phyloP scores from a whole-genome alignment of 2,329 filamentous ascomycete genomes.

The Penicillium griseofulvum region DNA sequence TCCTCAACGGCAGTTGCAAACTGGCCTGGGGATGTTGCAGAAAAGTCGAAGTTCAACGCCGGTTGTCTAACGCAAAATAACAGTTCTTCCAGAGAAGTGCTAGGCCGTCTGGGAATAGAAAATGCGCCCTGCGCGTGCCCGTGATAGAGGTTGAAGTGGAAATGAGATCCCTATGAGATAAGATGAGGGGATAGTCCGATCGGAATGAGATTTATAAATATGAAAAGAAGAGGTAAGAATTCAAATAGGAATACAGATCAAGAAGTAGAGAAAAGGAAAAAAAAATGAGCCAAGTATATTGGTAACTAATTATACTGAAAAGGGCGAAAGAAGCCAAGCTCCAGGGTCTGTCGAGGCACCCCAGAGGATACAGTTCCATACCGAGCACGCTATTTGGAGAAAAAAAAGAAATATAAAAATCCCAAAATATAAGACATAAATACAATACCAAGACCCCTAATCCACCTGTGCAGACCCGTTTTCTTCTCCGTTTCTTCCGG shows the following conservation, averaged over 20 bases:
- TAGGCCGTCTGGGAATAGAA: neutral
- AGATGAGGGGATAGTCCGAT: neutral
- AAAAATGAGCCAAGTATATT: constrained; percentile 6
- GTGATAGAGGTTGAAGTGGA: neutral
- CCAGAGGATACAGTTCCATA: constrained; percentile 16
- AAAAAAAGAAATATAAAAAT: constrained; percentile 2
- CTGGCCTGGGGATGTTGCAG: constrained; percentile 24
- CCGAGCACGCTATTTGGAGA: constrained; percentile 16
- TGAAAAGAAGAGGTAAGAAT: neutral
- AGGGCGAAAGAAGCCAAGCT: constrained; percentile 23
- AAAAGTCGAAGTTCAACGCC: constrained; percentile 9
- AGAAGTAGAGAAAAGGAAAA: neutral
- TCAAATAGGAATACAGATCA: constrained; percentile 1
- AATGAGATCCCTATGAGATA: constrained; percentile 1
- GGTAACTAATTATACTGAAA: constrained; percentile 22
- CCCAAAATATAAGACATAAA: neutral
- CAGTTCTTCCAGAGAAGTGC: constrained; percentile 25
- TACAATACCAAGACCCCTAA: constrained; percentile 18
- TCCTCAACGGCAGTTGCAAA: constrained; percentile 29
- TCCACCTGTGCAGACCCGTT: constrained; percentile 26
- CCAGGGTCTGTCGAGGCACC: constrained; percentile 24
- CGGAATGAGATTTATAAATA: neutral
- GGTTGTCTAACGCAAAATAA: constrained; percentile 12
- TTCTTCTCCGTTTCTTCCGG: constrained; percentile 25
- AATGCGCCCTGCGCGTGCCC: constrained; percentile 2